These are phyloP conservation scores for Triangularia setosa DNA, from an alignment of 2,329 filamentous ascomycete species.

Conservation along the genomic window DNA sequence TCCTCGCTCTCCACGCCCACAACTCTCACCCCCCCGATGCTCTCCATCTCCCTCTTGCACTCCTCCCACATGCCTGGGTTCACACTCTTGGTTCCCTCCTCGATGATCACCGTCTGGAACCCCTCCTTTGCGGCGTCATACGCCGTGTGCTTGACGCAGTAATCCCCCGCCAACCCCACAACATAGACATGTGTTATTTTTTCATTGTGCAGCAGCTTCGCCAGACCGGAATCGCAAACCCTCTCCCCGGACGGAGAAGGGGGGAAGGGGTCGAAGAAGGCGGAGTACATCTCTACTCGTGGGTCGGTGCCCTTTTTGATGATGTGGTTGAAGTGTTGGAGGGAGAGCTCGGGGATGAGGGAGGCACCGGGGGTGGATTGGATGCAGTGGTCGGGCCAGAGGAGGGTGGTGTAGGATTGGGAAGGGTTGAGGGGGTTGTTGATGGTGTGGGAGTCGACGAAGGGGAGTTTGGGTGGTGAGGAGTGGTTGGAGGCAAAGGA, in stretches of 20 bases:
- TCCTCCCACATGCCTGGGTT: conserved; percentile 56
- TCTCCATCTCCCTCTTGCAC: conserved; percentile 50
- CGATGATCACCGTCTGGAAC: conserved; percentile 71
- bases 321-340: conserved; percentile 56
- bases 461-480: conserved; percentile 54
- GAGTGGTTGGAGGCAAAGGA: conserved; percentile 77
- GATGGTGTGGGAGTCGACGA: conserved; percentile 61
- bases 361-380: conserved; percentile 67
- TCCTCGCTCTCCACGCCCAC: conserved; percentile 55
- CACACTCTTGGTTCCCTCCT: conserved; percentile 74
- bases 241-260: conserved; percentile 40
- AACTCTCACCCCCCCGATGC: conserved; percentile 55
- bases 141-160: conserved; percentile 81
- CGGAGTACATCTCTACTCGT: conserved; percentile 88
- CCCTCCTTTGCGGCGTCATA: conserved; percentile 72
- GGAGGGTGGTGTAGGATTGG: conserved; percentile 60
- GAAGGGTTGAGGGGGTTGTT: conserved; percentile 60
- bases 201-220: conserved; percentile 49
- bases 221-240: conserved; percentile 61
- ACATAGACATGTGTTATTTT: conserved; percentile 76
- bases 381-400: conserved; percentile 93
- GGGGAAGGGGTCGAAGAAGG: conserved; percentile 77
- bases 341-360: conserved; percentile 68
- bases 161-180: conserved; percentile 83
- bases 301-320: conserved; percentile 74